Conservation (phyloP, 257 asterid genomes). For the Solanum gracilifrons region DNA sequence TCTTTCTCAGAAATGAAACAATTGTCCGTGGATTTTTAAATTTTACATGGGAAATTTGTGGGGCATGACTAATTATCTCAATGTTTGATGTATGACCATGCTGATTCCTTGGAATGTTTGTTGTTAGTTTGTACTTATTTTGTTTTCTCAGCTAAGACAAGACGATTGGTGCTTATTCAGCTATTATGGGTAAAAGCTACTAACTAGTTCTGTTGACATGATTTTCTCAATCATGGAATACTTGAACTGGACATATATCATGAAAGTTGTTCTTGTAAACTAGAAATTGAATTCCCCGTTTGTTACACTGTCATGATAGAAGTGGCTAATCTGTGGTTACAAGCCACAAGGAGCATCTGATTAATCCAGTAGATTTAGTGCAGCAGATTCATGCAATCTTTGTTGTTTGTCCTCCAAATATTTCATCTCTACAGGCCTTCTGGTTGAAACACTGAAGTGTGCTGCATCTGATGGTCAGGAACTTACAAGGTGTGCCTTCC, state of each 20-base stretch:
- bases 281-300: background rate
- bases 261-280: background rate
- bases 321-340: background rate
- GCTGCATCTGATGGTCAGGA: background rate
- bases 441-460: background rate
- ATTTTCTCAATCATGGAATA: background rate
- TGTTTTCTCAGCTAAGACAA: background rate
- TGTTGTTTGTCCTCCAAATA: background rate
- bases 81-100: background rate
- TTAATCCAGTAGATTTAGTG: background rate
- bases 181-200: background rate
- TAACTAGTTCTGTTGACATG: background rate
- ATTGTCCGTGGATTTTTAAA: background rate
- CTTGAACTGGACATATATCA: background rate
- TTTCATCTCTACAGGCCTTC: background rate
- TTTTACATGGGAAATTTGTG: background rate
- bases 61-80: background rate
- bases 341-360: background rate
- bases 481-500: background rate
- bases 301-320: background rate
- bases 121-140: background rate
- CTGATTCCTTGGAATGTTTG: background rate
- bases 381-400: background rate
- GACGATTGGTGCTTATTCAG: background rate
- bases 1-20: background rate